Conservation (phyloP, 2,329 filamentous ascomycete genomes). For the Calonectria pauciramosa region DNA sequence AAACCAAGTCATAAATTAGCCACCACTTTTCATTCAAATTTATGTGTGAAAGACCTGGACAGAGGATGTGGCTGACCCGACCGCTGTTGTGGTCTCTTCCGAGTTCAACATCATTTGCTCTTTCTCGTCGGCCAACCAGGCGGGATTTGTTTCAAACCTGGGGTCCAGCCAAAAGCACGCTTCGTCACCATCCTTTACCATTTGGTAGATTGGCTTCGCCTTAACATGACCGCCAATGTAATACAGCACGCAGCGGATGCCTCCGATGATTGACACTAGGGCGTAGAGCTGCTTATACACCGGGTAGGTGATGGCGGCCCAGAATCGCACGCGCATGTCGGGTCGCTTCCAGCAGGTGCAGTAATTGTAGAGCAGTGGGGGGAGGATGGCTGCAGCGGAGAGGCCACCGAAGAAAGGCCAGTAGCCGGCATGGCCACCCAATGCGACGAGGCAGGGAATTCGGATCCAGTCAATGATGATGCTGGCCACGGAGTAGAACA, state of each 20-base stretch:
- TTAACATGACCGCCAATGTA: slow-evolving; percentile 25
- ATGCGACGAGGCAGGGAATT: slow-evolving; percentile 22
- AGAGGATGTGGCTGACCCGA: background rate
- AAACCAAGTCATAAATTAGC: background rate
- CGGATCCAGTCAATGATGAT: slow-evolving; percentile 26
- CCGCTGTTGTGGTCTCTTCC: background rate
- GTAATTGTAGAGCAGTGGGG: slow-evolving; percentile 26
- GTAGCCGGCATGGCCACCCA: slow-evolving; percentile 7
- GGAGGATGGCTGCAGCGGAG: slow-evolving; percentile 8
- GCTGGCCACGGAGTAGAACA: slow-evolving; percentile 21
- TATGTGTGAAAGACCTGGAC: background rate
- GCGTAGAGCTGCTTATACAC: slow-evolving; percentile 29
- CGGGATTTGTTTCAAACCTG: slow-evolving; percentile 25
- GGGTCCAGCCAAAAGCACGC: slow-evolving; percentile 27
- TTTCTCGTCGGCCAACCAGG: slow-evolving; percentile 26
- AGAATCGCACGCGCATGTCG: slow-evolving; percentile 10
- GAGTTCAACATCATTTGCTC: slow-evolving; percentile 8
- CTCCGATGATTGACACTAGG: slow-evolving; percentile 22
- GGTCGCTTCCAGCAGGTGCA: slow-evolving; percentile 18
- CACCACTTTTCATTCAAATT: too few species aligned
- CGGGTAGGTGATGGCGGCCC: slow-evolving; percentile 20
- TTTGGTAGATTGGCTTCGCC: slow-evolving; percentile 26
- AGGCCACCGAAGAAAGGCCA: slow-evolving; percentile 11
- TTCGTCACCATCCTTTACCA: slow-evolving; percentile 22
- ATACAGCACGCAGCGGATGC: slow-evolving; percentile 20